These are phyloP conservation scores for Plasmodium gonderi DNA, from an alignment of 169 alveolate species.

Conservation along the genomic window DNA sequence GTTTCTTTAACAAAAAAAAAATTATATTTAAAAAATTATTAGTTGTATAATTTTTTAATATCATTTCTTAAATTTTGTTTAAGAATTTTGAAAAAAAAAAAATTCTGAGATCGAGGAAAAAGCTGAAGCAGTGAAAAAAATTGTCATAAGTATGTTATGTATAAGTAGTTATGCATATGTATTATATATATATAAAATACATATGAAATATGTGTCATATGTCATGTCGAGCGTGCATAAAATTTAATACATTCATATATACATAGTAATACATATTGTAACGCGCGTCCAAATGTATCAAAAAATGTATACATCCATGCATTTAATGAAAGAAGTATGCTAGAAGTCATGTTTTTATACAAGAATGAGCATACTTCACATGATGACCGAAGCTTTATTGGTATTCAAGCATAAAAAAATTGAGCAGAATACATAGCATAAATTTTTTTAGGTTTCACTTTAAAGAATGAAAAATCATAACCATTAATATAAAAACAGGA, in stretches of 20 bases:
- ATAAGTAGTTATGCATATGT: neutral
- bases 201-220: neutral
- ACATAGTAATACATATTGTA: neutral
- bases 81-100: neutral
- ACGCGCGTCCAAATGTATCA: neutral
- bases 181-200: too few species aligned
- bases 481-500: neutral
- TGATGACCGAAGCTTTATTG: too few species aligned
- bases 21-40: neutral
- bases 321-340: neutral
- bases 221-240: neutral
- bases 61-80: neutral
- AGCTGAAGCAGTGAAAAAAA: neutral
- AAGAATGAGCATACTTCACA: too few species aligned
- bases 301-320: neutral
- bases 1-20: neutral
- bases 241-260: neutral
- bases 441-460: neutral
- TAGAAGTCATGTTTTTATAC: too few species aligned
- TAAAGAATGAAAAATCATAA: neutral
- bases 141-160: neutral
- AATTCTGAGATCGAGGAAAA: neutral
- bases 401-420: neutral
- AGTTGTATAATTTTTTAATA: neutral
- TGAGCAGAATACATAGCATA: neutral